Evolutionary conservation across 116 monocot species (phyloP), one percentile per base, ranked within the genome.

Genomic region (Posidonia oceanica): DNA sequence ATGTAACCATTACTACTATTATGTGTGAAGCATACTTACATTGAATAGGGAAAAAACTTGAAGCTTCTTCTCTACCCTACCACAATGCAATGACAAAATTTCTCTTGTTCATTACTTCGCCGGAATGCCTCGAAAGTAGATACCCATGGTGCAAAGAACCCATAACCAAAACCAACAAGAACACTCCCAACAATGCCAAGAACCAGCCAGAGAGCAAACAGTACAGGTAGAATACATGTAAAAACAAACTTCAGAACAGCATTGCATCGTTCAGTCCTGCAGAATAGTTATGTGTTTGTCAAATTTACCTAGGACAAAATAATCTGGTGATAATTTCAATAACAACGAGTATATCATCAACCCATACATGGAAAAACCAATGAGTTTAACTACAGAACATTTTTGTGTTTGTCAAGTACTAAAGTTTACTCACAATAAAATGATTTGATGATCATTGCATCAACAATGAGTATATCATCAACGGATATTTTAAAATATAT

Each of bases 81-180:
- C 82, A 84, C 77, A 75, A 95, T 68, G 74, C 82, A 80, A 36
- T 88, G 94, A 40, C 80, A 13, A 44, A 84, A 80, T 74, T 88
- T 95, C 62, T 91, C 75, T 66, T 48, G 61, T 69, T 81, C 83
- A 67, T 77, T 74, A 14, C 76, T 77, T 61, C 80, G 75, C 17
- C 94, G 68, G 66, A 95, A 91, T 29, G 94, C 91, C 57, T 91
- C 94, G 68, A 95, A 95, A 60, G 94, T 88, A 54, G 94, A 88
- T 7, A 95, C 59, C 94, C 91, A 95, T 39, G 94, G 94, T 20
- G 86, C 74, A 61, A 95, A 84, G 67, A 95, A 84, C 3, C 94
- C 88, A 70, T 88, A 91, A 17, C 94, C 94, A 66, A 95, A n/a
- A 17, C 91, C 91, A 44, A 86, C 84, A 44, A 95, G 75, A 55